Evolutionary conservation across 2,329 filamentous ascomycete genomes (phyloP).

Genomic region (Fusarium protoensiforme): DNA sequence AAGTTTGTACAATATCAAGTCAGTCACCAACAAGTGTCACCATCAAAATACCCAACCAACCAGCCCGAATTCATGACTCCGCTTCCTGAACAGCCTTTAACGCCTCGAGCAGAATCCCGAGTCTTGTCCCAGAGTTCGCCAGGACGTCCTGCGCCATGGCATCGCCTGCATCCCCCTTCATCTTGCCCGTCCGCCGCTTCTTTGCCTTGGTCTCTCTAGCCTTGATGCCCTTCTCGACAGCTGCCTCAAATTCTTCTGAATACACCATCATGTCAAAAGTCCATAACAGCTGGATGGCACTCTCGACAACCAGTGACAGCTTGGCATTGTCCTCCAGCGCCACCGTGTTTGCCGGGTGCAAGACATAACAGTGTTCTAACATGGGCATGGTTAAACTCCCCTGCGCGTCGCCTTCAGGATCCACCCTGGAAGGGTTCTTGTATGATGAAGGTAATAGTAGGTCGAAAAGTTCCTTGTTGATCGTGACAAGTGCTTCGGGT

Average conservation of each 20-base stretch:
- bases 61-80: conserved; percentile 22
- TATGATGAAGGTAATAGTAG: conserved; percentile 56
- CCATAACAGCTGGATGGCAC: conserved; percentile 67
- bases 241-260: conserved; percentile 49
- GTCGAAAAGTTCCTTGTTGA: conserved; percentile 58
- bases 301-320: conserved; percentile 76
- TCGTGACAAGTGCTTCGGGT: conserved; percentile 54
- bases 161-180: conserved; percentile 51
- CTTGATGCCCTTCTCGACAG: conserved; percentile 58
- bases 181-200: conserved; percentile 51
- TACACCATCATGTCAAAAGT: conserved; percentile 48
- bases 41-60: background rate
- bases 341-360: conserved; percentile 70
- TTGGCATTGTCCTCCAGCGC: conserved; percentile 76
- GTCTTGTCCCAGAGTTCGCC: conserved; percentile 56
- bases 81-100: conserved; percentile 40
- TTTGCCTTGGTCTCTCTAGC: conserved; percentile 61
- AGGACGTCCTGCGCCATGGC: conserved; percentile 56
- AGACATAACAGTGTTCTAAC: conserved; percentile 70
- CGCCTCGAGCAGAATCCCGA: conserved; percentile 53
- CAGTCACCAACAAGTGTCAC: conserved; percentile 1
- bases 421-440: conserved; percentile 55
- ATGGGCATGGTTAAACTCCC: conserved; percentile 58
- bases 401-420: conserved; percentile 48
- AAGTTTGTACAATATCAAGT: conserved; percentile 34